These are phyloP conservation scores for Prunus mira DNA, from an alignment of 306 rosid genomes.

Conservation along the genomic window DNA sequence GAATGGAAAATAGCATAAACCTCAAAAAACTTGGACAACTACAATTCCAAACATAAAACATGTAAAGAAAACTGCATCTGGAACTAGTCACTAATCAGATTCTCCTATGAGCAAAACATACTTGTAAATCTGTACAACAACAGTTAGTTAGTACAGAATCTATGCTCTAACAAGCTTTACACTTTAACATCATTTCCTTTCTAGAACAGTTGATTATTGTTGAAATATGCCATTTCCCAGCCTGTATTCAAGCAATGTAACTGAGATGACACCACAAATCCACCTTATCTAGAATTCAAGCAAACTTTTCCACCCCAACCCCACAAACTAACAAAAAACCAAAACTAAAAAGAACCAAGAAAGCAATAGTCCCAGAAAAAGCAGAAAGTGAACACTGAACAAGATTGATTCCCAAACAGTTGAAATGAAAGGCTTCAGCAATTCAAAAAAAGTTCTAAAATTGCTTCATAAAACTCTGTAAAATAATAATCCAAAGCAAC, in stretches of 20 bases:
- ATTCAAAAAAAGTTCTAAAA: not conserved
- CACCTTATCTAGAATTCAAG: not conserved
- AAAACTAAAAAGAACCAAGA: not conserved
- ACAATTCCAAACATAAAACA: not conserved
- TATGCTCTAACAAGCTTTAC: not conserved
- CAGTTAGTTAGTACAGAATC: too few species aligned
- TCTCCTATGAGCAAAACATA: not conserved
- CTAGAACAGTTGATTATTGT: not conserved
- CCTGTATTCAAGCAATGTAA: not conserved
- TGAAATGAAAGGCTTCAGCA: not conserved
- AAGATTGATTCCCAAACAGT: not conserved
- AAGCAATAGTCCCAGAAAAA: not conserved
- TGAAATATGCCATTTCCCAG: not conserved
- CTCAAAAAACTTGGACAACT: constrained; percentile 1
- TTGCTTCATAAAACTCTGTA: not conserved
- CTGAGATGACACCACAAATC: not conserved
- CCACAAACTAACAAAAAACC: not conserved
- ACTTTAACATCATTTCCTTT: not conserved
- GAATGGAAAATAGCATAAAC: constrained; percentile 31
- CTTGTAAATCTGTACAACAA: not conserved
- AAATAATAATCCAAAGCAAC: not conserved
- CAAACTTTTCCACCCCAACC: not conserved
- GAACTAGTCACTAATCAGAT: not conserved
- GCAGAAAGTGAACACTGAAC: not conserved
- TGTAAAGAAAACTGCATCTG: not conserved